A percentile compares a stretch with the other conserved stretches of the same genome.
Evolutionary conservation across 805 yeast genomes (phyloP).

Genomic region (Kodamaea nitidulidarum): DNA sequence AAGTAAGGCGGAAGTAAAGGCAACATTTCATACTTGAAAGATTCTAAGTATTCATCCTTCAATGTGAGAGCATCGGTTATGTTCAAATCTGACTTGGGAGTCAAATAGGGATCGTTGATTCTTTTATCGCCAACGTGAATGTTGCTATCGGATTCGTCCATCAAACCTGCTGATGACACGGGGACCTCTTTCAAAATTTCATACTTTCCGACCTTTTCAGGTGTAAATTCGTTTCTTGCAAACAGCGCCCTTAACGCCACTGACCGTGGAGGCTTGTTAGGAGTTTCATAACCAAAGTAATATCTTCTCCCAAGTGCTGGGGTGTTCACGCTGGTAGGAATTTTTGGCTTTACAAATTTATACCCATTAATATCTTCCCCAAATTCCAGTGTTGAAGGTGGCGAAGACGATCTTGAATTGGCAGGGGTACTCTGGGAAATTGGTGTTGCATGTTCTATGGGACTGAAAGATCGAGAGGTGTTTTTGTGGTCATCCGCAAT

Average conservation of each 20-base stretch:
- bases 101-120: conserved; percentile 30
- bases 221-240: conserved; percentile 11
- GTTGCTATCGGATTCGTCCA: conserved; percentile 30
- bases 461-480: no score
- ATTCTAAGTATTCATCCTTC: conserved; percentile 9
- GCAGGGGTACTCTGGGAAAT: conserved; percentile 43
- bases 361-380: conserved; percentile 42
- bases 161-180: conserved; percentile 27
- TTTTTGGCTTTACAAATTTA: conserved; percentile 34
- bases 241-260: conserved; percentile 11
- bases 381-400: conserved; percentile 24
- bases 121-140: conserved; percentile 37
- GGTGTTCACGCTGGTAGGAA: conserved; percentile 7
- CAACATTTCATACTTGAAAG: conserved; percentile 4
- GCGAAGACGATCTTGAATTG: conserved; percentile 35
- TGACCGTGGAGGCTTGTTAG: conserved; percentile 10
- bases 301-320: neutral
- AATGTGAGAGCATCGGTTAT: neutral
- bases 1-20: conserved; percentile 13
- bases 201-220: conserved; percentile 14
- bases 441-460: conserved; percentile 24
- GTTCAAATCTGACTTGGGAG: conserved; percentile 5
- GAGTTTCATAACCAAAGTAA: conserved; percentile 17
- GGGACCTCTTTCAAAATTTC: conserved; percentile 31
- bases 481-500: no score